Evolutionary conservation across 2,329 filamentous ascomycete species (phyloP).

Genomic region (Trichoderma aggressivum): DNA sequence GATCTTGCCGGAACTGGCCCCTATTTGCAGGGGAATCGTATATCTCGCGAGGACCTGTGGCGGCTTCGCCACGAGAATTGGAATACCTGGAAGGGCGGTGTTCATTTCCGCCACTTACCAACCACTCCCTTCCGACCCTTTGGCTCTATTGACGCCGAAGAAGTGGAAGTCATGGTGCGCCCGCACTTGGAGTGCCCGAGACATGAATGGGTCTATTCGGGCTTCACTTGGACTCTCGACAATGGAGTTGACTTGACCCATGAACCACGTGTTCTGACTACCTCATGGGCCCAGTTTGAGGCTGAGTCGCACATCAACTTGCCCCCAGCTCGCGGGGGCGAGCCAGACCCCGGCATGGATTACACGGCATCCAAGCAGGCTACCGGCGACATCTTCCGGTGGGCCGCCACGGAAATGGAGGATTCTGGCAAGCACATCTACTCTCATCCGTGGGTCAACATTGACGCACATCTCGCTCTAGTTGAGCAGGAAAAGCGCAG

Average conservation of each 20-base stretch:
- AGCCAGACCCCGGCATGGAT: neutral
- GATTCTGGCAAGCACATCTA: neutral
- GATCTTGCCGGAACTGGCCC: conserved; percentile 9
- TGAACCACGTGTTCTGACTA: neutral
- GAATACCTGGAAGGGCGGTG: neutral
- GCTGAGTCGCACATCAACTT: neutral
- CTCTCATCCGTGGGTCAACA: conserved; percentile 5
- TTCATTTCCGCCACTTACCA: neutral
- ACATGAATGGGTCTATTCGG: neutral
- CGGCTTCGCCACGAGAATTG: conserved; percentile 13
- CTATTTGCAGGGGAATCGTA: neutral
- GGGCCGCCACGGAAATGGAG: conserved; percentile 10
- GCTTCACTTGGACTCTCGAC: neutral
- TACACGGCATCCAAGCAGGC: neutral
- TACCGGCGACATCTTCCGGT: conserved; percentile 7
- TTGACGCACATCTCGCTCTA: neutral
- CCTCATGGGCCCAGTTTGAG: neutral
- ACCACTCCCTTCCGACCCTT: conserved; percentile 2
- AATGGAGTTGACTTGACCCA: neutral
- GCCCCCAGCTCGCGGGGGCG: neutral
- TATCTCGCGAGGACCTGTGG: conserved; percentile 14
- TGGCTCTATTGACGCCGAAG: neutral
- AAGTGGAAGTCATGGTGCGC: neutral
- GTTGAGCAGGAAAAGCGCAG: neutral
- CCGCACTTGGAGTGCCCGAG: neutral